Base-by-base conservation (phyloP, 2,329 filamentous ascomycete species). In the Fusarium transvaalense region DNA sequence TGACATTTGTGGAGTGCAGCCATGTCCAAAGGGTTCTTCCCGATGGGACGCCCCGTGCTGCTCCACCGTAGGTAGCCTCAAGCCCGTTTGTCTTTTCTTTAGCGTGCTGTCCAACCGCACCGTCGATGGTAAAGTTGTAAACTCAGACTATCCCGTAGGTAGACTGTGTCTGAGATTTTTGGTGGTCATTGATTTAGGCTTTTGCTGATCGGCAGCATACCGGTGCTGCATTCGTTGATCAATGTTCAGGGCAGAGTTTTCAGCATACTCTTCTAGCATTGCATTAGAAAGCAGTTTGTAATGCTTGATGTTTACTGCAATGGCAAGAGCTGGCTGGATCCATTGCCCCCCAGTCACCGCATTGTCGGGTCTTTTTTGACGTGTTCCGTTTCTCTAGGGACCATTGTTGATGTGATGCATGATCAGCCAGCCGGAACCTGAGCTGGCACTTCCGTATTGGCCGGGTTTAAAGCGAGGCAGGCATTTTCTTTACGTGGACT, bases 11-110 rank as follows among this genome's bases (percentile, higher is more conserved):
- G 71, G 71, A 71, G 71, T 68, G 41, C 60, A 68, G 54, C 47
- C 53, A 41, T 41, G 68, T 51, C 54, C 60, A 62, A 65, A 75
- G 71, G 73, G 71, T 66, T 75, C 69, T 55, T 73, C 72, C 73
- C 73, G 72, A 71, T 73, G 71, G 73, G 66, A 73, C 64, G 64
- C 71, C 61, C 69, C 69, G 65, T 64, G 61, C 27, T 59, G 45
- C 61, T 68, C 73, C 72, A 69, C 72, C 29, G 19, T 51, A 64
- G 56, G 19, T 50, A 67, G 59, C 60, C 55, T 72, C n/a, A 48
- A 71, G 59, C 56, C 56, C 43, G 50, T 68, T 68, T 66, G 51
- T 29, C 35, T 55, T 47, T 37, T 69, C 52, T 71, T 35, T 59
- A 64, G 64, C 56, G 57, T 68, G 55, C 42, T 52, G 51, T 60